Evolutionary conservation across 805 yeast species (phyloP), one percentile per base, ranked within the genome.

Genomic region (Saccharomycopsis sp.): DNA sequence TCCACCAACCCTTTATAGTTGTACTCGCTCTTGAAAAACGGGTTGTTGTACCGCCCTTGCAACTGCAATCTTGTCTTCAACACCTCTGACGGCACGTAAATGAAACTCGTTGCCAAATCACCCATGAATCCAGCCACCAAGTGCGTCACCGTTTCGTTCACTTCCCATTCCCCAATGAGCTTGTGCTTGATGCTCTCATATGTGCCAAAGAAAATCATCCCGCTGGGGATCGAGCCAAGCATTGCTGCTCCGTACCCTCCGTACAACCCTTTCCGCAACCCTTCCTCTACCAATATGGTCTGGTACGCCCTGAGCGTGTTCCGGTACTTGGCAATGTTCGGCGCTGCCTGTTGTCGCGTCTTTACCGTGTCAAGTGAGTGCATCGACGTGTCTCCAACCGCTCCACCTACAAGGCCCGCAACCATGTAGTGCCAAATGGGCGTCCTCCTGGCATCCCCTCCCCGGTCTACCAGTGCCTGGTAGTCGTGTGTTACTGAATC

Each of bases 281-380:
- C 98, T 65, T 92, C 98, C 52, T 89, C 84, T 31, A 68, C 56
- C 37, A 81, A 61, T n/a, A 92, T 81, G 0, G 89, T 79, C 20
- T 61, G 48, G 53, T 82, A 86, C 0, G 96, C 95, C 8, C 75
- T 71, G 6, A 80, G 52, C 79, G 87, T 86, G 52, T 72, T 77
- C 45, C 64, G 70, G 59, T 89, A 89, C 58, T 84, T 81, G 5
- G 64, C 49, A 16, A 69, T 69, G 49, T 68, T 65, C 17, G 83
- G 78, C 3, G 94, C 83, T n/a, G 95, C 97, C 57, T 92, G 99
- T 58, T 92, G 98, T 48, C 98, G 69, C 2, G 98, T 92, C 58
- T 92, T 92, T 23, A 92, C 95, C 0, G 98, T 92, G 56, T 92
- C 99, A 26, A 92, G 62, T 0, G 97, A 88, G 60, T 92, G 96